Evolutionary conservation across 768 basidiomycete genomes (phyloP).

Genomic region (Boletus pseudopeckii): DNA sequence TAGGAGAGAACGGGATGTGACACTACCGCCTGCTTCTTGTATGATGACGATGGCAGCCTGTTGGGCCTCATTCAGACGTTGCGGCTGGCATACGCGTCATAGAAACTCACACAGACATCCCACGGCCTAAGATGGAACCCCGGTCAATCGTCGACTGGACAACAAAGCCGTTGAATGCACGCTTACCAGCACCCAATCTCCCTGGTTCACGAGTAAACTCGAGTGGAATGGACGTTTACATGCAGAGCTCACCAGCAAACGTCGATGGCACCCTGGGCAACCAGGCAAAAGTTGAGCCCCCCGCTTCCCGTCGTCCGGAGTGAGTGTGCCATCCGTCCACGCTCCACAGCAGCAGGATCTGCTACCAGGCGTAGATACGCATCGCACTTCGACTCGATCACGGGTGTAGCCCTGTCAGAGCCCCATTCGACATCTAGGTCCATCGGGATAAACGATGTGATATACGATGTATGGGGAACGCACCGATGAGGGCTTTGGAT

Average conservation of each 20-base stretch:
- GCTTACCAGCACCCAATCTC: conserved; percentile 73
- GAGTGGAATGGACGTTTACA: not conserved
- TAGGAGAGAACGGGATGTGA: conserved; percentile 57
- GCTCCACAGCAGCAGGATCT: conserved; percentile 49
- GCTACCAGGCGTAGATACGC: conserved; percentile 76
- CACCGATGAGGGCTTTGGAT: conserved; percentile 71
- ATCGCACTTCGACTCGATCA: conserved; percentile 56
- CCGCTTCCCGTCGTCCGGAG: conserved; percentile 81
- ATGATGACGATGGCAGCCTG: conserved; percentile 86
- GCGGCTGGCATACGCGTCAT: not conserved
- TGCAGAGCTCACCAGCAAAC: conserved; percentile 65
- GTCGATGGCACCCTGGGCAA: conserved; percentile 88
- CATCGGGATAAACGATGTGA: not conserved
- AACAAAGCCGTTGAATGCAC: not conserved
- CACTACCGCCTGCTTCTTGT: conserved; percentile 80
- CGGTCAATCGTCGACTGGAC: not conserved
- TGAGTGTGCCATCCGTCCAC: conserved; percentile 82
- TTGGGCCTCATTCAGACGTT: not conserved
- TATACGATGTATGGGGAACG: not conserved
- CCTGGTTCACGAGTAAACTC: conserved; percentile 37
- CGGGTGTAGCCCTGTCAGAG: conserved; percentile 59
- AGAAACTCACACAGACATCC: conserved; percentile 69
- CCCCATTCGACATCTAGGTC: conserved; percentile 83
- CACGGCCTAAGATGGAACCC: conserved; percentile 49
- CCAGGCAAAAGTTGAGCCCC: conserved; percentile 75